Conservation (phyloP, 1,284 basidiomycete genomes). For the Fistulina hepatica region DNA sequence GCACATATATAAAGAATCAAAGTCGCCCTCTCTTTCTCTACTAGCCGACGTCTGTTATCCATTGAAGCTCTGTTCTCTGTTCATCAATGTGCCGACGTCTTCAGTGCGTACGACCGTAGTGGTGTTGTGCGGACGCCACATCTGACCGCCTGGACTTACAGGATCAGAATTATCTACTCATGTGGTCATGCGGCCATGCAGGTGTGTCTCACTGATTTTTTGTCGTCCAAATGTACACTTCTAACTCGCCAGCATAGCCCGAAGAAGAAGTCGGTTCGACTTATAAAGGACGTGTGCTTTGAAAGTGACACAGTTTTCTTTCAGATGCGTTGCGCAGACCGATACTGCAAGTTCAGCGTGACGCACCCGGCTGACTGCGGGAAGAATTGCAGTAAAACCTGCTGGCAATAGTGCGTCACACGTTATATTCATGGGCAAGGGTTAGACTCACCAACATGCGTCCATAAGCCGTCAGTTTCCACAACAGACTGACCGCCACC, state of each 20-base stretch:
- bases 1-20: too few relatives aligned
- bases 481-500: too few relatives aligned
- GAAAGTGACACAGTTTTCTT: slow-evolving; percentile 3
- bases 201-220: slow-evolving; percentile 28
- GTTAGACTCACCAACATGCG: slow-evolving; percentile 9
- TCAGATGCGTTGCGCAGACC: slow-evolving; percentile 44
- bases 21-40: too few relatives aligned
- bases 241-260: slow-evolving; percentile 29
- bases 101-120: slow-evolving; percentile 31
- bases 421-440: slow-evolving; percentile 7
- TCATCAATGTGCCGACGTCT: slow-evolving; percentile 46
- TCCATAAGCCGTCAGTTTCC: slow-evolving; percentile 53
- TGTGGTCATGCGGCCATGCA: slow-evolving; percentile 47
- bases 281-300: slow-evolving; percentile 1
- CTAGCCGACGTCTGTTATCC: too few relatives aligned
- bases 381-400: slow-evolving; percentile 46
- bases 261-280: slow-evolving; percentile 27
- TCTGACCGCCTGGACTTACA: slow-evolving; percentile 29
- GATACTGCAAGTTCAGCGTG: slow-evolving; percentile 59
- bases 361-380: slow-evolving; percentile 50
- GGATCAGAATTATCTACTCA: slow-evolving; percentile 37
- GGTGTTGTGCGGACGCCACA: slow-evolving; percentile 1
- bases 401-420: slow-evolving; percentile 63
- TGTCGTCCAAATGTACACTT: neutral
- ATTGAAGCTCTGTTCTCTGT: slow-evolving; percentile 13